Percentiles rank a stretch among this genome's conserved stretches.
Conservation (phyloP, 2,329 filamentous ascomycete species). For the Thelonectria blattea region DNA sequence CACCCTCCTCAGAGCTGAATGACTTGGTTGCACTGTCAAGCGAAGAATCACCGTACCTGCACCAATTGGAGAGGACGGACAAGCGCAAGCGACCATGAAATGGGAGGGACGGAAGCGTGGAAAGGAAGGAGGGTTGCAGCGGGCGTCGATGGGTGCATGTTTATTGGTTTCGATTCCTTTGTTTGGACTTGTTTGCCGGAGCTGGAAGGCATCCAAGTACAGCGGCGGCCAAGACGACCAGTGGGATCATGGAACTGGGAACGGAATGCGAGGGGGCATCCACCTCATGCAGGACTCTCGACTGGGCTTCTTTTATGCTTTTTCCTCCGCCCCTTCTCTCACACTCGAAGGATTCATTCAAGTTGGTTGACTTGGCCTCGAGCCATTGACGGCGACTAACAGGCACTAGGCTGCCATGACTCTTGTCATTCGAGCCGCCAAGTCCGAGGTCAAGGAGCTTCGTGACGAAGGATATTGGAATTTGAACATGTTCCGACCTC, state of each 20-base stretch:
- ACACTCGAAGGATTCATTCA: constrained; percentile 7
- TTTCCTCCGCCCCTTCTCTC: constrained; percentile 21
- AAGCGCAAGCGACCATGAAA: too few species aligned
- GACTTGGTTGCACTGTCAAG: constrained; percentile 36
- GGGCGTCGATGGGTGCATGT: constrained; percentile 1
- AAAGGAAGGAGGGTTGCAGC: constrained; percentile 2
- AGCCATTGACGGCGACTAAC: constrained; percentile 16
- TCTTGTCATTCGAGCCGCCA: constrained; percentile 22
- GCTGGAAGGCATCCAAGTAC: background rate
- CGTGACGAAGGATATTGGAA: background rate
- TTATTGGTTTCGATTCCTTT: constrained; percentile 5
- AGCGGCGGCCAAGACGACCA: constrained; percentile 1
- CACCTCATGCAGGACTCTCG: constrained; percentile 11
- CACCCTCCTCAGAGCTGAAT: constrained; percentile 28
- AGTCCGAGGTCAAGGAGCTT: constrained; percentile 1
- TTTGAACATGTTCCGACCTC: constrained; percentile 8
- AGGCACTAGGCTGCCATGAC: constrained; percentile 21
- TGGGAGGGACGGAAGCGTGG: constrained; percentile 20
- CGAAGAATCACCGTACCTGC: constrained; percentile 26
- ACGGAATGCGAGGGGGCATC: constrained; percentile 11
- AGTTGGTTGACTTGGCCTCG: constrained; percentile 22
- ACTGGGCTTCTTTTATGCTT: constrained; percentile 25
- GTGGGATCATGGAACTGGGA: constrained; percentile 23
- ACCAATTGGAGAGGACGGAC: constrained; percentile 29
- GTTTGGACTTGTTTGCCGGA: constrained; percentile 4